phyloP scores from a whole-genome alignment of 768 basidiomycete species.

The Tubosaeta sp. region DNA sequence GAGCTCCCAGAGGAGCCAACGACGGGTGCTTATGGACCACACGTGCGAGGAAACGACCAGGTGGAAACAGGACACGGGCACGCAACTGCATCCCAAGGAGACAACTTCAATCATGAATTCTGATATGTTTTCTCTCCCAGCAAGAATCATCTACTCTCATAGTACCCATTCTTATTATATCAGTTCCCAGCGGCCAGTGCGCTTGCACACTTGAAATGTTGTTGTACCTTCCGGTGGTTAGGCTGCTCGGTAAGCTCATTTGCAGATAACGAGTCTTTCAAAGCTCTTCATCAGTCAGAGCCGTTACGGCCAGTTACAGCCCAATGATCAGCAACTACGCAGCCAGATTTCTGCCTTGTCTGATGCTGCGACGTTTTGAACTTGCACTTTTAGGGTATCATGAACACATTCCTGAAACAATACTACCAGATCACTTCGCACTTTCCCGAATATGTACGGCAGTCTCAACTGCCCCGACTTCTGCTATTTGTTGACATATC shows the following conservation, averaged over 20 bases:
- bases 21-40: slow-evolving; percentile 56
- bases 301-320: too few species aligned
- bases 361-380: too few species aligned
- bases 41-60: slow-evolving; percentile 9
- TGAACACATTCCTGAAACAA: too few species aligned
- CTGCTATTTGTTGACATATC: background rate
- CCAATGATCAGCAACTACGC: too few species aligned
- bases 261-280: too few species aligned
- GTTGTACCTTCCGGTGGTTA: background rate
- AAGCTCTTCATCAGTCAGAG: too few species aligned
- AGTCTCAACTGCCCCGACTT: background rate
- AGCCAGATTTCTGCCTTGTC: too few species aligned
- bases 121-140: slow-evolving; percentile 26
- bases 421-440: background rate
- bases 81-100: slow-evolving; percentile 32
- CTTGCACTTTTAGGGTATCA: too few species aligned
- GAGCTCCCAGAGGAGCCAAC: slow-evolving; percentile 63
- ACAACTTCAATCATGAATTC: slow-evolving; percentile 66
- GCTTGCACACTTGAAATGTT: background rate
- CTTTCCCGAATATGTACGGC: background rate
- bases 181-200: background rate
- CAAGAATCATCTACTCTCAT: background rate
- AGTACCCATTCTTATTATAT: slow-evolving; percentile 10
- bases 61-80: slow-evolving; percentile 15
- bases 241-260: background rate